Conservation (phyloP, 495 filamentous ascomycete species). For the Podospora tetraspora region DNA sequence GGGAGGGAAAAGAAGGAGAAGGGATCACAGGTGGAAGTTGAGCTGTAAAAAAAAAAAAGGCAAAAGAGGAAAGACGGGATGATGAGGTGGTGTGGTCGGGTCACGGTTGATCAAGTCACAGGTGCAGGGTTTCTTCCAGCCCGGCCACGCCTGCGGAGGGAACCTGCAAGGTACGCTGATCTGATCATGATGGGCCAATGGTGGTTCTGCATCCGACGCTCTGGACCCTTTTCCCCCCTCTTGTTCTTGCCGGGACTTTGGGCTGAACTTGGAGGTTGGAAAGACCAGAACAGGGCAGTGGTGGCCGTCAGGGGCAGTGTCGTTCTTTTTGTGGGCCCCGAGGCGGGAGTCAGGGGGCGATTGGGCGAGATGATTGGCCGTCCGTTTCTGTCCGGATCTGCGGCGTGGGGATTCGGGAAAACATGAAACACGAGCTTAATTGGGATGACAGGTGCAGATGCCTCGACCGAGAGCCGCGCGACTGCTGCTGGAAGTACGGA, state of each 20-base stretch:
- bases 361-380: constrained; percentile 2
- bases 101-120: not conserved
- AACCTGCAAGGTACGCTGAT: not conserved
- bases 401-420: constrained; percentile 8
- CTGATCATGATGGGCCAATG: not conserved
- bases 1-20: not conserved
- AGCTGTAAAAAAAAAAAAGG: constrained; percentile 1
- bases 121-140: not conserved
- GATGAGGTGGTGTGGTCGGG: constrained; percentile 3
- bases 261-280: not conserved
- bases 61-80: not conserved
- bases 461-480: constrained; percentile 5
- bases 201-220: not conserved
- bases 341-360: constrained; percentile 9
- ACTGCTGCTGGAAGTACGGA: constrained; percentile 1
- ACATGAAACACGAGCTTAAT: constrained; percentile 17
- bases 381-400: not conserved
- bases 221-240: not conserved
- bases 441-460: constrained; percentile 10
- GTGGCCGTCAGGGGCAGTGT: constrained; percentile 9
- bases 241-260: not conserved
- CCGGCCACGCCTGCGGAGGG: not conserved
- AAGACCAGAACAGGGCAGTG: not conserved
- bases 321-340: constrained; percentile 7
- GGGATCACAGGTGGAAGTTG: constrained; percentile 10